phyloP scores from a whole-genome alignment of 441 rosid genomes.

The Jatropha podagrica region DNA sequence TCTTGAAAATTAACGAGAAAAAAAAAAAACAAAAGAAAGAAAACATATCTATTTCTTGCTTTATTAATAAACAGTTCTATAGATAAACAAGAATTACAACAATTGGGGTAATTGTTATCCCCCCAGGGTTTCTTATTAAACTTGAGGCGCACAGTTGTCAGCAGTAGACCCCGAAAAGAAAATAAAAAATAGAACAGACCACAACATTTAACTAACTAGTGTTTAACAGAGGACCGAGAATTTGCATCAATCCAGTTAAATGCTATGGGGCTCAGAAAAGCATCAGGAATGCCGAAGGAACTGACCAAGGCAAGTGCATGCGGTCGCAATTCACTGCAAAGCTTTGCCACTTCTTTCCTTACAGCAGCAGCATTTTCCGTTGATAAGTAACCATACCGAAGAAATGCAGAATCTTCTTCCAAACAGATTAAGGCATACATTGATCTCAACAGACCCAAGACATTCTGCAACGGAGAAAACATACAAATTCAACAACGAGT shows the following conservation, averaged over 20 bases:
- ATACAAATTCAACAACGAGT: constrained; percentile 6
- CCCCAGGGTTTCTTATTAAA: not conserved
- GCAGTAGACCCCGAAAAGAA: not conserved
- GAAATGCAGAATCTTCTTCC: constrained; percentile 80
- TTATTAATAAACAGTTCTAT: not conserved
- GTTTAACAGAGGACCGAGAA: constrained; percentile 60
- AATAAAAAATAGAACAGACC: not conserved
- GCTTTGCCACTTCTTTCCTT: constrained; percentile 62
- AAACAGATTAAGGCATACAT: constrained; percentile 61
- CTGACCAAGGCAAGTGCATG: constrained; percentile 74
- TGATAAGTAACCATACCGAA: constrained; percentile 73
- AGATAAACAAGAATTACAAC: not conserved
- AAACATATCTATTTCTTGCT: not conserved
- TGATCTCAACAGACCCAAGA: constrained; percentile 60
- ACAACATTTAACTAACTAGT: constrained; percentile 11
- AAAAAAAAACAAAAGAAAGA: too few species aligned
- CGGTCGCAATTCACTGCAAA: constrained; percentile 77
- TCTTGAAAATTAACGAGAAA: too few species aligned
- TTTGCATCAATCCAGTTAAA: constrained; percentile 90
- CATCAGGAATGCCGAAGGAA: constrained; percentile 79
- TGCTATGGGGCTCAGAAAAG: constrained; percentile 82
- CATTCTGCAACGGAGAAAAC: constrained; percentile 44
- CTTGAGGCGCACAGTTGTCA: not conserved
- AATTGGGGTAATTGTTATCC: not conserved
- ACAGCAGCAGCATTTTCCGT: constrained; percentile 52